Conservation (phyloP, 345 rosid genomes). For the Salix dunnii region DNA sequence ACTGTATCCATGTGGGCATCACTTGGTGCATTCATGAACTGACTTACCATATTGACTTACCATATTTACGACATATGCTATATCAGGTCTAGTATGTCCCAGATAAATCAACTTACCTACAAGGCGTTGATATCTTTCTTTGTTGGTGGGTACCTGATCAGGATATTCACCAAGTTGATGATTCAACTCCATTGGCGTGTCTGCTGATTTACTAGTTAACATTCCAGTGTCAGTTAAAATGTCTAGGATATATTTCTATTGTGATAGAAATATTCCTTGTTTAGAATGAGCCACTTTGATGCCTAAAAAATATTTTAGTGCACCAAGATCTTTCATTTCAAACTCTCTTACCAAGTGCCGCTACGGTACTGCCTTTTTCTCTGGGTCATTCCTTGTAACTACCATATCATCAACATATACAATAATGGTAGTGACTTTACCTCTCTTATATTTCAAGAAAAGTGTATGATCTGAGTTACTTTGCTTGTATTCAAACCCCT, state of each 20-base stretch:
- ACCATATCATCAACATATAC: slow-evolving; percentile 5
- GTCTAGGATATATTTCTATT: not conserved
- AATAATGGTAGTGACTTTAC: slow-evolving; percentile 1
- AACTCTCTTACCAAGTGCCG: not conserved
- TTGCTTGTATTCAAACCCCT: not conserved
- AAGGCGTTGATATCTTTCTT: not conserved
- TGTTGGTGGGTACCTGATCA: not conserved
- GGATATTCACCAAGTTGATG: not conserved
- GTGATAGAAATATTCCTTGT: not conserved
- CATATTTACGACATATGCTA: not conserved
- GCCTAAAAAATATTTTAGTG: not conserved
- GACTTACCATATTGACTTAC: not conserved
- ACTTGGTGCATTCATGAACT: not conserved
- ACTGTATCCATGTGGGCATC: not conserved
- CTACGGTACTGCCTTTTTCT: not conserved
- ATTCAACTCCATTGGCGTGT: not conserved
- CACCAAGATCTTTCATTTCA: not conserved
- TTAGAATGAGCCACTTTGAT: not conserved
- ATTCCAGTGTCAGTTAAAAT: not conserved
- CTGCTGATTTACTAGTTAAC: not conserved
- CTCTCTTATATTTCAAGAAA: not conserved
- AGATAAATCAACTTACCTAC: not conserved
- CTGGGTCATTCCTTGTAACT: not conserved
- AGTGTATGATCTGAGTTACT: not conserved
- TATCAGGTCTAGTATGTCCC: not conserved